These are phyloP conservation scores for Candida railenensis DNA, from an alignment of 805 yeast genomes.

Conservation along the genomic window DNA sequence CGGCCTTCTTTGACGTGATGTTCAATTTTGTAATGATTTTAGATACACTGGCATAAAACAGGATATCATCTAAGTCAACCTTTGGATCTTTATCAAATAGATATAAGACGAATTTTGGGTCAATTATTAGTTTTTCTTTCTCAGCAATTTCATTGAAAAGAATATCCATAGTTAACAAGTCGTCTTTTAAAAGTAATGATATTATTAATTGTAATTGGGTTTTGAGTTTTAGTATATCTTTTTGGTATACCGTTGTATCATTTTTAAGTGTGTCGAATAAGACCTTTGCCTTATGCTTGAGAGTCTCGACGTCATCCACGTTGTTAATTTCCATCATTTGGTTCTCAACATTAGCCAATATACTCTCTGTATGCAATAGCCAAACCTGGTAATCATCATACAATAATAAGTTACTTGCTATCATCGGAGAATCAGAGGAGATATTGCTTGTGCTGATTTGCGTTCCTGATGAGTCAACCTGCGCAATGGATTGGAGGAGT, in stretches of 20 bases:
- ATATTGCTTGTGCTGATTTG: not conserved
- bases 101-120: constrained; percentile 13
- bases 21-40: not conserved
- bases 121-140: constrained; percentile 10
- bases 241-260: not conserved
- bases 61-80: not conserved
- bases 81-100: constrained; percentile 6
- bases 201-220: not conserved
- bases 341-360: constrained; percentile 1
- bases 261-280: not conserved
- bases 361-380: constrained; percentile 7
- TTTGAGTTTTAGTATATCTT: not conserved
- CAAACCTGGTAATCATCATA: constrained; percentile 4
- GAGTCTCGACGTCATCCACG: not conserved
- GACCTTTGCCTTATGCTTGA: not conserved
- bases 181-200: not conserved
- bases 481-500: not conserved
- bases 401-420: constrained; percentile 4
- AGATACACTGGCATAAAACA: not conserved
- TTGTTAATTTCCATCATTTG: not conserved
- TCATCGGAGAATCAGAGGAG: not conserved
- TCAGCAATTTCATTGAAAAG: not conserved
- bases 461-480: constrained; percentile 2
- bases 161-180: not conserved
- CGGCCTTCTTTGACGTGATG: not conserved